These are phyloP conservation scores for Fusarium pseudonygamai DNA, from an alignment of 2,329 filamentous ascomycete species.

Conservation along the genomic window DNA sequence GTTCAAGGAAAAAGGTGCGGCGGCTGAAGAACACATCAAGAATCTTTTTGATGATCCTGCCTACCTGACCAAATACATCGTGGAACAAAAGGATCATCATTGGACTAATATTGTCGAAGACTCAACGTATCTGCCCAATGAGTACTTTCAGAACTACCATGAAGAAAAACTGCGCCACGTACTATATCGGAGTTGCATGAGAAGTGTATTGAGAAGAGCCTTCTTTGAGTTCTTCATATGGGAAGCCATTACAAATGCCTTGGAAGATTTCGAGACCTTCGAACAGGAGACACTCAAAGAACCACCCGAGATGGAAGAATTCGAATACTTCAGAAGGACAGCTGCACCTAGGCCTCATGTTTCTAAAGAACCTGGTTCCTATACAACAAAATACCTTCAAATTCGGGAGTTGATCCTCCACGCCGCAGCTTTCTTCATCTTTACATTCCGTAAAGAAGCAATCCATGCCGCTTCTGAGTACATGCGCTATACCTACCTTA, in stretches of 20 bases:
- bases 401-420: conserved; percentile 18
- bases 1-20: conserved; percentile 1
- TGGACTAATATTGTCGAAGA: conserved; percentile 31
- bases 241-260: neutral
- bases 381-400: neutral
- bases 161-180: neutral
- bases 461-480: conserved; percentile 34
- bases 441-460: conserved; percentile 36
- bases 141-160: conserved; percentile 15
- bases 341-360: neutral
- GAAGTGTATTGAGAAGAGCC: conserved; percentile 24
- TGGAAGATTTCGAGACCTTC: neutral
- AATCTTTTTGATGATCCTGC: conserved; percentile 33
- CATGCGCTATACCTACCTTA: conserved; percentile 26
- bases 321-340: neutral
- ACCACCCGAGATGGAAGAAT: neutral
- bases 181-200: conserved; percentile 30
- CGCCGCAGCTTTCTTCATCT: conserved; percentile 30
- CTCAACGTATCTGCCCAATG: neutral
- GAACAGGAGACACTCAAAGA: neutral
- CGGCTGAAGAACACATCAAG: conserved; percentile 24
- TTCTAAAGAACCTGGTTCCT: neutral
- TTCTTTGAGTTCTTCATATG: conserved; percentile 38
- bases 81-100: conserved; percentile 38
- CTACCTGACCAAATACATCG: conserved; percentile 24